Conservation (phyloP, 208 protist species). For the Tritrichomonas foetus region DNA sequence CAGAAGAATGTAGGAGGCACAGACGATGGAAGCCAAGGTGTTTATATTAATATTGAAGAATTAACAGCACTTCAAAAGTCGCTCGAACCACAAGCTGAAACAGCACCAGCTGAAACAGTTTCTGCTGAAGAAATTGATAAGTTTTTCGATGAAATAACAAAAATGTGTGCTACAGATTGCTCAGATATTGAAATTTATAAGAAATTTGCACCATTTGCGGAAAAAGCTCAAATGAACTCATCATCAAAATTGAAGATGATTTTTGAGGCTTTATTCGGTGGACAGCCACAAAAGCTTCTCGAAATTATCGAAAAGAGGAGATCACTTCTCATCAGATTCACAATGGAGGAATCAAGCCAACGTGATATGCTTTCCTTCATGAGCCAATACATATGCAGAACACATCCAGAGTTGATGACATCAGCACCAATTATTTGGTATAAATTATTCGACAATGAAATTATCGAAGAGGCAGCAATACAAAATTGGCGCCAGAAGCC, state of each 20-base stretch:
- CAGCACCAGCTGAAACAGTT: background rate
- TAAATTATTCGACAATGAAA: background rate
- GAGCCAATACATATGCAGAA: background rate
- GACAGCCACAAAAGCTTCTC: background rate
- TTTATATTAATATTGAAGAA: constrained; percentile 35
- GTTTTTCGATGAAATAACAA: background rate
- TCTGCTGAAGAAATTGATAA: background rate
- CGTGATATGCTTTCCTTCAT: background rate
- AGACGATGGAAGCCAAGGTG: background rate
- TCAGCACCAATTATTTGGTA: constrained; percentile 16
- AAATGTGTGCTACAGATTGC: background rate
- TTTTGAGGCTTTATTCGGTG: background rate
- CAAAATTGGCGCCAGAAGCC: background rate
- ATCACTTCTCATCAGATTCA: background rate
- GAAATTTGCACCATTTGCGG: background rate
- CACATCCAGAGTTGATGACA: background rate
- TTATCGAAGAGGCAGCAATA: background rate
- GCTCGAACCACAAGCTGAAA: background rate
- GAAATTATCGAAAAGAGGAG: background rate
- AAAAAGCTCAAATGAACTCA: background rate
- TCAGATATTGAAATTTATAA: background rate
- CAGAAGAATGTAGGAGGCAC: background rate
- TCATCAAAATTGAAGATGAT: background rate
- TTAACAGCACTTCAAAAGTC: background rate
- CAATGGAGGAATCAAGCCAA: background rate